Base-by-base conservation (phyloP, 805 yeast genomes). In the Teunomyces tritomae region DNA sequence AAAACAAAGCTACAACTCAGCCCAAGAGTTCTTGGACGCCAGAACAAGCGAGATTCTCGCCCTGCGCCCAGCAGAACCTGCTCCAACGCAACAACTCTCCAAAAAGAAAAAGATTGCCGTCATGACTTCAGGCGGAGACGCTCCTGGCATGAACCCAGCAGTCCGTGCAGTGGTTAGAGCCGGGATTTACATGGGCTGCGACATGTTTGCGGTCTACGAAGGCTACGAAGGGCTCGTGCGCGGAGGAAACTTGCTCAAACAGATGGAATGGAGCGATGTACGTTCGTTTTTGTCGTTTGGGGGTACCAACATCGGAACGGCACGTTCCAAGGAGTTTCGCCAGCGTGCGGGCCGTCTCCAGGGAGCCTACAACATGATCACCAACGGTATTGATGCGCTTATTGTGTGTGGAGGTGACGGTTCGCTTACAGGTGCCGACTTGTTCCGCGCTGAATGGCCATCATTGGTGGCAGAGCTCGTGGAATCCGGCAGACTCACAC, bases 331-430 rank as follows among this genome's bases (percentile, higher is more conserved):
- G 64, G 87, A 77, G 53, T 86, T 86, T 65, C 76, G 79, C 57
- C 85, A 84, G 61, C 69, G 88, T 44, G 68, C 71, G 55, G 92
- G 92, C 34, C 71, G 92, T 57, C 65, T 85, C 43, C 55, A 65
- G 41, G 90, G 82, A 32, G 84, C 87, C 47, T 72, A 77, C 56
- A 83, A 86, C 65, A 72, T 86, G 79, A 78, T 86, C 54, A 76
- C 67, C 39, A 79, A 83, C 28, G 91, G 91, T 47, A 85, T 86
- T 49, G 90, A 86, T 64, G 91, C 89, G 2, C 71, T 86, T 53
- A 78, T 86, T 53, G 91, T 86, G 14, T 84, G 89, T 67, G 92
- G 92, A 55, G 92, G 92, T 62, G 92, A 86, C 63, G 92, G 92
- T 45, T 85, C 90, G 1, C 72, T 86, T 53, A 86, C 92, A 2